phyloP scores from a whole-genome alignment of 2,329 filamentous ascomycete genomes.

The Stagonosporopsis rhizophila region DNA sequence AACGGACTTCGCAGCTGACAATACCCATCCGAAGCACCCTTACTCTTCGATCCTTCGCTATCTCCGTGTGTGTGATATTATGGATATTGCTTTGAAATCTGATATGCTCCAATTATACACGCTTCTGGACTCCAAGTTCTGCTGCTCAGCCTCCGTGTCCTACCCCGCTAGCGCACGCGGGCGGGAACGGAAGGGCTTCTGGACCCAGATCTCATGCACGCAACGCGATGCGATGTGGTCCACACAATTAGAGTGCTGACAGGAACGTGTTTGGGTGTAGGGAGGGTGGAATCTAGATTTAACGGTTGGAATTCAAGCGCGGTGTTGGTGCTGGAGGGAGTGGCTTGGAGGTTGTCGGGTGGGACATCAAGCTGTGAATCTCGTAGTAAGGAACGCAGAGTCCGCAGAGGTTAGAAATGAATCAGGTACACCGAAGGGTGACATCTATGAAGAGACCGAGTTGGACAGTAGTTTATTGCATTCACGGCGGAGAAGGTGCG shows the following conservation, averaged over 20 bases:
- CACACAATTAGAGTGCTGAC: slow-evolving; percentile 17
- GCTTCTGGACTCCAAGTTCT: slow-evolving; percentile 6
- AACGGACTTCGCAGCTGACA: slow-evolving; percentile 2
- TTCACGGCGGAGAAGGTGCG: background rate
- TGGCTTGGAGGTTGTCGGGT: background rate
- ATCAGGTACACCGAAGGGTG: background rate
- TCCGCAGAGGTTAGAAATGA: background rate
- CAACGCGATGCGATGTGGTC: slow-evolving; percentile 9
- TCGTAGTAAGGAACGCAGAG: background rate
- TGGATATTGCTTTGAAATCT: background rate
- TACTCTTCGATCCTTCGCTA: background rate
- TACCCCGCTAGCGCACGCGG: slow-evolving; percentile 18
- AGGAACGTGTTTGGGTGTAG: slow-evolving; percentile 10
- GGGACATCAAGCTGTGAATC: background rate
- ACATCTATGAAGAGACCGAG: background rate
- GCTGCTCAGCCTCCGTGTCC: slow-evolving; percentile 13
- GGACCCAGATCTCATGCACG: slow-evolving; percentile 17
- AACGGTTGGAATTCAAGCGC: background rate
- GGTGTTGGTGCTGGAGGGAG: background rate
- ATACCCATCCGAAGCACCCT: background rate
- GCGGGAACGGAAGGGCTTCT: slow-evolving; percentile 19
- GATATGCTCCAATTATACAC: background rate
- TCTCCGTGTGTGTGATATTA: background rate
- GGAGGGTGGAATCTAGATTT: slow-evolving; percentile 11
- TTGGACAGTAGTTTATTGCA: background rate